These are phyloP conservation scores for Sporothrix brasiliensis DNA, from an alignment of 2,329 filamentous ascomycete species.

Conservation along the genomic window DNA sequence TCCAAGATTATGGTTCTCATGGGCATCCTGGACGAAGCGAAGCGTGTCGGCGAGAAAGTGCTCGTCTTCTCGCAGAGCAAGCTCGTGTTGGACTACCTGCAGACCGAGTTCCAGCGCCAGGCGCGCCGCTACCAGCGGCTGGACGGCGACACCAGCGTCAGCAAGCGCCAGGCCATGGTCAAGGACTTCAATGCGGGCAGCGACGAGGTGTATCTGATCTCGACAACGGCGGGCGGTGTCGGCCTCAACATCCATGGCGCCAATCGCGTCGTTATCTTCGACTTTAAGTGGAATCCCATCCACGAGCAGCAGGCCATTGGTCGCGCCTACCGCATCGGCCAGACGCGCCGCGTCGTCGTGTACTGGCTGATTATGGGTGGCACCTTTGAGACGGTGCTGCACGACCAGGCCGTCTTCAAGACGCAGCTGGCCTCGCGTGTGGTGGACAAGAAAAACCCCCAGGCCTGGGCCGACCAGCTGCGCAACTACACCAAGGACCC, in stretches of 20 bases:
- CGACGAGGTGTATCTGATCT: slow-evolving; percentile 73
- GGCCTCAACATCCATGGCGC: slow-evolving; percentile 84
- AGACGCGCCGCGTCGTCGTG: slow-evolving; percentile 77
- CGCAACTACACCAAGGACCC: slow-evolving; percentile 63
- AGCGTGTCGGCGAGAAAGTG: slow-evolving; percentile 67
- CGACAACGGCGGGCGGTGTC: slow-evolving; percentile 77
- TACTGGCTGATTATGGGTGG: slow-evolving; percentile 80
- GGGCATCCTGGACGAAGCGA: slow-evolving; percentile 69
- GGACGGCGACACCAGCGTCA: slow-evolving; percentile 65
- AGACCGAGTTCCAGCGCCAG: slow-evolving; percentile 56
- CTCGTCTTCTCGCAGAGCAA: slow-evolving; percentile 79
- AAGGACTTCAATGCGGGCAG: slow-evolving; percentile 68
- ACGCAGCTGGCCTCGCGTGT: slow-evolving; percentile 76
- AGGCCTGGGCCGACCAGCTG: slow-evolving; percentile 64
- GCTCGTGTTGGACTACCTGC: slow-evolving; percentile 69
- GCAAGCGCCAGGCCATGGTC: slow-evolving; percentile 62
- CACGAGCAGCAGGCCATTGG: slow-evolving; percentile 86
- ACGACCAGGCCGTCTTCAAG: slow-evolving; percentile 80
- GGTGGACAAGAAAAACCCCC: slow-evolving; percentile 78
- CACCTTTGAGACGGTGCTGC: slow-evolving; percentile 74
- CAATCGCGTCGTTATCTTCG: slow-evolving; percentile 84
- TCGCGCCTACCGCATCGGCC: slow-evolving; percentile 81
- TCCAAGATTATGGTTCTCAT: slow-evolving; percentile 70
- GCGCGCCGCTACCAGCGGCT: slow-evolving; percentile 60
- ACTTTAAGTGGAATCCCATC: slow-evolving; percentile 78